These are phyloP conservation scores for Mallotus nudiflorus DNA, from an alignment of 345 rosid species.

Conservation along the genomic window DNA sequence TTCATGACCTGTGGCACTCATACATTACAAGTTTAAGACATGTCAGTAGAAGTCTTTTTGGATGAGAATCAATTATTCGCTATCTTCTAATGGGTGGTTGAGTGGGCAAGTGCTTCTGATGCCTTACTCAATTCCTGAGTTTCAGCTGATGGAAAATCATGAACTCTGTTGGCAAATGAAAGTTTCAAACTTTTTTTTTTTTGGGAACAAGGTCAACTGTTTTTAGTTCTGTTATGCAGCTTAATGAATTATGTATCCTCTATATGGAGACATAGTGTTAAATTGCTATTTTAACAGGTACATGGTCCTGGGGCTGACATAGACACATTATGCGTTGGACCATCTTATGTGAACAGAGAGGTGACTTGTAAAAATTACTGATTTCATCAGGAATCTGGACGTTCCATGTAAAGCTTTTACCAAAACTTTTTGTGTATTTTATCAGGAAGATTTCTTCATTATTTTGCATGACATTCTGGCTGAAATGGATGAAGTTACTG, in stretches of 20 bases:
- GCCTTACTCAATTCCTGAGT: not conserved
- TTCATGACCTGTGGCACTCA: not conserved
- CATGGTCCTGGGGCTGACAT: conserved; percentile 96
- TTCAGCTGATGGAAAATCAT: not conserved
- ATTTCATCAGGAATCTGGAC: conserved; percentile 4
- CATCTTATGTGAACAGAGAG: conserved; percentile 88
- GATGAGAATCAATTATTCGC: not conserved
- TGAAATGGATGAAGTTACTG: conserved; percentile 34
- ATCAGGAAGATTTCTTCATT: conserved; percentile 35
- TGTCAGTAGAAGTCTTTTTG: not conserved
- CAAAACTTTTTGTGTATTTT: not conserved
- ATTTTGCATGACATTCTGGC: conserved; percentile 29
- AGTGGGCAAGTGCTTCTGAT: not conserved
- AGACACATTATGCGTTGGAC: conserved; percentile 91
- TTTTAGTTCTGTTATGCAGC: not conserved
- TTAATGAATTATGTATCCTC: not conserved
- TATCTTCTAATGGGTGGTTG: not conserved
- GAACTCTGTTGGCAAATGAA: not conserved
- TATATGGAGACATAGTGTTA: not conserved
- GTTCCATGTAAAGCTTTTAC: not conserved
- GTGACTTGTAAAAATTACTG: conserved; percentile 33
- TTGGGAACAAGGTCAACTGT: not conserved
- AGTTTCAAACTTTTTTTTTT: not conserved
- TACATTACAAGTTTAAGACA: not conserved
- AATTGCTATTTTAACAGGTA: conserved; percentile 44